Evolutionary conservation across 805 yeast species (phyloP), one percentile per base, ranked within the genome.

Genomic region (Zygosaccharomyces bailii): DNA sequence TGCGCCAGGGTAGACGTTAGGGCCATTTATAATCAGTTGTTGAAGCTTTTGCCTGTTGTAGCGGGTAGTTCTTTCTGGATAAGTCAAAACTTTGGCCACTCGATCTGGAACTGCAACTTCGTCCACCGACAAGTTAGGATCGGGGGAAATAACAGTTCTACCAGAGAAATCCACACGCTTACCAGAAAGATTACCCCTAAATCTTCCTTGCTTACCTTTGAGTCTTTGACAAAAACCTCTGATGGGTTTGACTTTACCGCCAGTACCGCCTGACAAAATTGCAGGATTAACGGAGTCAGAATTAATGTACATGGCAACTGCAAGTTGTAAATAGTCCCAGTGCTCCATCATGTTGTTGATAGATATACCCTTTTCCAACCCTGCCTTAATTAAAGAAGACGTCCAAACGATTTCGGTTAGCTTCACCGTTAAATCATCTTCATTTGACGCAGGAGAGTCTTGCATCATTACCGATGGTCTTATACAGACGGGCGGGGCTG

Each of bases 401-500:
- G 96, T 88, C 95, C 96, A 91, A 20, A 90, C 98, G 50, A 93
- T 87, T 68, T 93, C 99, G 0, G 98, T 88, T 46, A 93, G 72
- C 62, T 93, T 93, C 24, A 90, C 96, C 0, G 99, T 93, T 52
- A 93, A 72, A 68, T 95, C 99, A 68, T 93, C 99, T 70, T 93
- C 99, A 67, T 93, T 93, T 14, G 95, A 84, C 24, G 95, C 93
- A 19, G 85, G 80, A 4, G 83, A 77, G 53, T 86, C 95, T 62
- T 86, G 89, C 90, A 87, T 88, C 71, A 82, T 74, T 23, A 93
- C 98, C 4, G 98, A 90, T 2, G 99, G 99, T 54, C 99, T 79
- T 44, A 93, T 93, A 74, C 99, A 93, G 14, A 95, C 97, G 0
- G 99, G 99, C 1, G 99, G 99, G 0, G 98, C 98, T 0, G 99